Conservation (phyloP, 331 rosid species). For the Acacia pycnantha region DNA sequence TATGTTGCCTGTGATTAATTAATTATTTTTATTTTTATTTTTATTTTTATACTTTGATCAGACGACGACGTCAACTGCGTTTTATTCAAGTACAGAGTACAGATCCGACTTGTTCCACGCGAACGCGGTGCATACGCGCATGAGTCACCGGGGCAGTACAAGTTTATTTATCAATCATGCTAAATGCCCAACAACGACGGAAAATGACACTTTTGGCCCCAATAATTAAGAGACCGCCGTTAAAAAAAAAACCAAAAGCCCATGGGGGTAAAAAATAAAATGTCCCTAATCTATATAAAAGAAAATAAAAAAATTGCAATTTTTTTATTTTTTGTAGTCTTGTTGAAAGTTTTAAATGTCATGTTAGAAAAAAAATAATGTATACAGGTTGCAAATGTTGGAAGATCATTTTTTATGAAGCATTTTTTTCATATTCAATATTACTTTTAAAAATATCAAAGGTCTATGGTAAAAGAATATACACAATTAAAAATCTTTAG, state of each 20-base stretch:
- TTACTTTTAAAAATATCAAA: not conserved
- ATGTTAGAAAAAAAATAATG: no score
- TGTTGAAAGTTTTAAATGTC: no score
- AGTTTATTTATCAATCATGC: not conserved
- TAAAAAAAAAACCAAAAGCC: no score
- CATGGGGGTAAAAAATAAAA: no score
- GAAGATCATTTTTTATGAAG: not conserved
- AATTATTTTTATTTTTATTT: not conserved
- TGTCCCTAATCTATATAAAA: no score
- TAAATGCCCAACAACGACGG: not conserved
- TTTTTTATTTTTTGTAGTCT: no score
- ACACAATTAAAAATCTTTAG: no score
- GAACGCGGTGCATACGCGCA: not conserved
- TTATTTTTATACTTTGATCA: not conserved
- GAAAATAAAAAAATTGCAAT: no score
- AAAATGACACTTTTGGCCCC: no score
- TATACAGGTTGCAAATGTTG: not conserved
- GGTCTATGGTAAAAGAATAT: not conserved
- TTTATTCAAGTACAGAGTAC: not conserved
- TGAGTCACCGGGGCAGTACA: not conserved
- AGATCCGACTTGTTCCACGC: not conserved
- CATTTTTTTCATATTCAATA: not conserved
- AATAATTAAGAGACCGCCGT: no score
- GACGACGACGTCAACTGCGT: slow-evolving; percentile 8
- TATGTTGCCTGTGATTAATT: not conserved